These are phyloP conservation scores for Uncinocarpus reesii DNA, from an alignment of 2,329 filamentous ascomycete species.

Conservation along the genomic window DNA sequence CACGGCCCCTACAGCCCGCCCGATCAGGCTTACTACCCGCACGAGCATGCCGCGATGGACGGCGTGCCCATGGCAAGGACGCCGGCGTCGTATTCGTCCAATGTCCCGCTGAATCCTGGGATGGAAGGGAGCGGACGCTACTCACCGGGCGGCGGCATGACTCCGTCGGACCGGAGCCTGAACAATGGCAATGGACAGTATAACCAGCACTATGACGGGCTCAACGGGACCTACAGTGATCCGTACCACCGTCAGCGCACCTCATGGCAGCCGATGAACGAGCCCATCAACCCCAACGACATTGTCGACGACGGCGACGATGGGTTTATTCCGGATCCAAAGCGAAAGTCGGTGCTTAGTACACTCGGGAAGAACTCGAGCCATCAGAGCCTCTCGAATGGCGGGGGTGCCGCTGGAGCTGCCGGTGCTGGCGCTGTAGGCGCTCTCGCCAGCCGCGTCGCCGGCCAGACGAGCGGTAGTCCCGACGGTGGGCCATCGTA, in stretches of 20 bases:
- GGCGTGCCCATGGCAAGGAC: neutral
- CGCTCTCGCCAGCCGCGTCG: conserved; percentile 33
- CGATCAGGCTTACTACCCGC: neutral
- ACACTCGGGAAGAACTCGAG: conserved; percentile 35
- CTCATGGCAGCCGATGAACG: conserved; percentile 42
- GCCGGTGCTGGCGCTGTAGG: conserved; percentile 35
- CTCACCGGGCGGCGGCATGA: neutral
- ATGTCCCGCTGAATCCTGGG: neutral
- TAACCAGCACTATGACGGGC: conserved; percentile 19
- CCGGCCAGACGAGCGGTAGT: conserved; percentile 27
- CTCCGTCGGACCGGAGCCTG: neutral
- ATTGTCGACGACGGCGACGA: conserved; percentile 86
- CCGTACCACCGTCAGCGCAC: conserved; percentile 54
- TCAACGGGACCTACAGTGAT: conserved; percentile 45
- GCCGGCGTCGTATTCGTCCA: neutral
- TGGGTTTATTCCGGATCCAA: conserved; percentile 49
- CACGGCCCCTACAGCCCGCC: conserved; percentile 13
- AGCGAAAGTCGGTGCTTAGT: conserved; percentile 52
- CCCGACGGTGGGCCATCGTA: conserved; percentile 42
- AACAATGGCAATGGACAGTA: conserved; percentile 2
- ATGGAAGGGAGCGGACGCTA: conserved; percentile 2
- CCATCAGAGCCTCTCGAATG: conserved; percentile 32
- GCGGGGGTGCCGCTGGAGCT: conserved; percentile 33
- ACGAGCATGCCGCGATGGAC: neutral
- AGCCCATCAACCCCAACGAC: conserved; percentile 60